Conservation (phyloP, 805 yeast genomes). For the Suhomyces emberorum region DNA sequence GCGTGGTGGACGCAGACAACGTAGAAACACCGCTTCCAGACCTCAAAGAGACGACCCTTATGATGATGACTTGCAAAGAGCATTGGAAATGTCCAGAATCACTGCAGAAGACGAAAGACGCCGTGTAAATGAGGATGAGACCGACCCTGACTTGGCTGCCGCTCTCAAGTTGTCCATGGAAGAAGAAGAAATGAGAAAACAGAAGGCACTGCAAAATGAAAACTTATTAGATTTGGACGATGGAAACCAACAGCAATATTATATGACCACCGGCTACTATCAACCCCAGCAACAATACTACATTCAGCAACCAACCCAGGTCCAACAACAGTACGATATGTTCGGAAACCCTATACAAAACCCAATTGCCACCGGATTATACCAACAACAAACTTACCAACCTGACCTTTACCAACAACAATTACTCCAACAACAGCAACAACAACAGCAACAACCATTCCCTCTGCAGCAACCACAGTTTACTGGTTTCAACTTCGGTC, state of each 20-base stretch:
- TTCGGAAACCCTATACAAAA: constrained; percentile 64
- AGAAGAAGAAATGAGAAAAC: constrained; percentile 67
- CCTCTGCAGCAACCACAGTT: constrained; percentile 29
- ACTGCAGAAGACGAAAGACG: constrained; percentile 84
- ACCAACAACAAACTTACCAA: constrained; percentile 33
- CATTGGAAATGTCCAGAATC: constrained; percentile 71
- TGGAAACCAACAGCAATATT: constrained; percentile 26
- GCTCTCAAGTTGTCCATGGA: constrained; percentile 72
- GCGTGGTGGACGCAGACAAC: constrained; percentile 27
- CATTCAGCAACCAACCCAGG: constrained; percentile 19
- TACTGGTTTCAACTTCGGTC: constrained; percentile 29
- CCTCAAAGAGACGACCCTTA: constrained; percentile 38
- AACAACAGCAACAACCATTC: constrained; percentile 30
- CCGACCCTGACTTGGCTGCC: constrained; percentile 61
- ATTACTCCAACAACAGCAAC: constrained; percentile 36
- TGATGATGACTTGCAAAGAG: constrained; percentile 76
- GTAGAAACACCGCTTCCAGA: constrained; percentile 16
- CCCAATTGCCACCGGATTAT: constrained; percentile 53
- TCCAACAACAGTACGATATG: constrained; percentile 47
- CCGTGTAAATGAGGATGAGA: constrained; percentile 45
- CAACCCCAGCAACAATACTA: constrained; percentile 13
- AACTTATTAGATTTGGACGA: constrained; percentile 56
- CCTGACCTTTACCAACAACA: constrained; percentile 31
- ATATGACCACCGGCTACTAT: constrained; percentile 23
- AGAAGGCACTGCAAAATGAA: constrained; percentile 36